Conservation (phyloP, 1,139 yeast genomes). For the Blastobotrys serpentis region DNA sequence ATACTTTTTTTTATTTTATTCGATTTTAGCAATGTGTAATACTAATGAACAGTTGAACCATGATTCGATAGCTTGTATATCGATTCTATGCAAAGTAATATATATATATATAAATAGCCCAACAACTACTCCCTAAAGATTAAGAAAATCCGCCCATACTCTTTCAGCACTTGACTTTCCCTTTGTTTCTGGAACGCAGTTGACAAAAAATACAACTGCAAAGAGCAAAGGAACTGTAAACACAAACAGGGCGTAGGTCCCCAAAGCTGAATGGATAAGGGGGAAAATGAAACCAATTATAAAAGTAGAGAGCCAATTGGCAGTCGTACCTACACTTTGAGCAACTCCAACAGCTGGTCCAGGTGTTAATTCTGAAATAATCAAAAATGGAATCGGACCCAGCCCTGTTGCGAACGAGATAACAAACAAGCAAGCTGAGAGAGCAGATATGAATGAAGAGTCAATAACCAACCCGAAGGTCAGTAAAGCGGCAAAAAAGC, state of each 20-base stretch:
- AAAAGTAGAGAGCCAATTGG: constrained; percentile 91
- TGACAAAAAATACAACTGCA: constrained; percentile 23
- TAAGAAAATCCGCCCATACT: constrained; percentile 20
- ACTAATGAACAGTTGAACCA: background rate
- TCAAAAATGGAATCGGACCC: constrained; percentile 91
- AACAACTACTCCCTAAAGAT: no score
- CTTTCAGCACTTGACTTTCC: constrained; percentile 59
- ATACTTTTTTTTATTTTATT: no score
- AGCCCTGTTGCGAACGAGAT: constrained; percentile 85
- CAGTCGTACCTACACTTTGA: constrained; percentile 87
- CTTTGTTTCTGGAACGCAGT: constrained; percentile 73
- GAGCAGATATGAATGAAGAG: constrained; percentile 54
- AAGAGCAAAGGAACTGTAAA: constrained; percentile 49
- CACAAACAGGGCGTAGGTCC: constrained; percentile 76
- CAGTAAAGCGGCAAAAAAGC: constrained; percentile 59
- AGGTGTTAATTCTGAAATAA: constrained; percentile 88
- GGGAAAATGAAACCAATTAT: constrained; percentile 82
- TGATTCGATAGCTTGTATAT: background rate
- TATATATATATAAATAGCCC: constrained; percentile 1
- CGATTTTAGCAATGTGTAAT: no score
- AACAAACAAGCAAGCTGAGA: constrained; percentile 71
- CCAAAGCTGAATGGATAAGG: constrained; percentile 57
- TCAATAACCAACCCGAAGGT: constrained; percentile 60
- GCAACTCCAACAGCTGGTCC: constrained; percentile 78
- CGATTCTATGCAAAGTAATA: no score